Evolutionary conservation across 495 filamentous ascomycete genomes (phyloP).

Genomic region (Chaetomium tenue): DNA sequence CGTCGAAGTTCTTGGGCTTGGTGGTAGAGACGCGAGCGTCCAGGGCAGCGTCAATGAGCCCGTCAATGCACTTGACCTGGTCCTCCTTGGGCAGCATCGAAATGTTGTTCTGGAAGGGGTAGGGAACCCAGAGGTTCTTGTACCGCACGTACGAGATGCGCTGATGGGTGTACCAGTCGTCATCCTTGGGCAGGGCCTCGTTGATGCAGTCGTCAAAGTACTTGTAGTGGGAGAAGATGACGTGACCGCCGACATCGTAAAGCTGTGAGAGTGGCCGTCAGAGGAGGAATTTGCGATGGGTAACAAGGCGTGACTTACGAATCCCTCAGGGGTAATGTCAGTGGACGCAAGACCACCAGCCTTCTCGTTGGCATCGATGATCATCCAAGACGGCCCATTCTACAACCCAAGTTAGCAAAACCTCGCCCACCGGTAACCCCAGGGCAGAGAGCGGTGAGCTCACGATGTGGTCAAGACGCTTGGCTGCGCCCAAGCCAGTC

Average conservation of each 20-base stretch:
- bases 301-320: constrained; percentile 63
- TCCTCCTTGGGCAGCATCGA: constrained; percentile 97
- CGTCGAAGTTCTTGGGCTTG: constrained; percentile 94
- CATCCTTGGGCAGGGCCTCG: constrained; percentile 87
- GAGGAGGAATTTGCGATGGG: neutral
- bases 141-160: constrained; percentile 98
- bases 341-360: constrained; percentile 97
- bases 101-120: constrained; percentile 99
- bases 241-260: constrained; percentile 98
- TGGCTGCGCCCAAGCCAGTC: constrained; percentile 93
- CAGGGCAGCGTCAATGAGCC: constrained; percentile 93
- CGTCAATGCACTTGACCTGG: constrained; percentile 91
- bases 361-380: constrained; percentile 88
- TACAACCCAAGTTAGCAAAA: constrained; percentile 42
- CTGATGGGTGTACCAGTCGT: constrained; percentile 97
- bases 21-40: constrained; percentile 79
- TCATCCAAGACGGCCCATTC: constrained; percentile 92
- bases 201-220: constrained; percentile 99
- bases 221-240: constrained; percentile 99
- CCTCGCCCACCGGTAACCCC: constrained; percentile 21
- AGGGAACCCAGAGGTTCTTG: constrained; percentile 94
- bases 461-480: constrained; percentile 95
- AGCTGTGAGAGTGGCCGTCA: constrained; percentile 57
- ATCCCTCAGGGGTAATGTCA: constrained; percentile 92
- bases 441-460: constrained; percentile 36